Evolutionary conservation across 129 eudicot species (phyloP).

Genomic region (Chrysanthemum lavandulifolium): DNA sequence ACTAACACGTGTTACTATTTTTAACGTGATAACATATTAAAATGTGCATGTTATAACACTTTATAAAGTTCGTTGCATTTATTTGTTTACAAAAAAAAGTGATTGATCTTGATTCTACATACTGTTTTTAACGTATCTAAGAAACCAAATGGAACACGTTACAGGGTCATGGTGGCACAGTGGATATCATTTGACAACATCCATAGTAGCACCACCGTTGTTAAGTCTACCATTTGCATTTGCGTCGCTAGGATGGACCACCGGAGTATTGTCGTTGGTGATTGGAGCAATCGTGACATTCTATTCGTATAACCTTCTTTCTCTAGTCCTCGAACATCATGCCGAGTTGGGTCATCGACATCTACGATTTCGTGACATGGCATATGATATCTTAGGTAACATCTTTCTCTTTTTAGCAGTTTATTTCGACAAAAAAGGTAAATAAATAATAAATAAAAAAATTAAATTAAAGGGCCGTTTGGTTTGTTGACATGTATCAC

Average conservation of each 20-base stretch:
- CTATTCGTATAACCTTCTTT: constrained; percentile 77
- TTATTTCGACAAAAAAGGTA: too few species aligned
- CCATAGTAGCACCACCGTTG: constrained; percentile 81
- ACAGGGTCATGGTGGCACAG: constrained; percentile 92
- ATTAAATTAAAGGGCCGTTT: too few species aligned
- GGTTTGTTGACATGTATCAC: too few species aligned
- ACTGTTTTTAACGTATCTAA: neutral
- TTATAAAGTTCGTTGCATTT: too few species aligned
- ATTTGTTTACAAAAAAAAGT: too few species aligned
- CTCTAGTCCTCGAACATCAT: constrained; percentile 79
- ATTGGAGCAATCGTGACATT: constrained; percentile 70
- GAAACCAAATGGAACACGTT: constrained; percentile 1
- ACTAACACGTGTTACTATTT: too few species aligned
- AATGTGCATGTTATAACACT: too few species aligned
- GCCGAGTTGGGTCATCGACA: constrained; percentile 68
- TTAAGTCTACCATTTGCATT: constrained; percentile 85
- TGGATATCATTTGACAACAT: constrained; percentile 86
- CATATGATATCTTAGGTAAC: constrained; percentile 69
- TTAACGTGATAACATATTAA: too few species aligned
- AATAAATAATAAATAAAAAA: too few species aligned
- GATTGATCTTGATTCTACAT: too few species aligned
- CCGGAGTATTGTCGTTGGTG: constrained; percentile 51
- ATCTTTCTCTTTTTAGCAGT: neutral
- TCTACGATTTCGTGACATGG: constrained; percentile 87
- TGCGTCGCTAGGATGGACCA: constrained; percentile 72